Evolutionary conservation across 805 yeast genomes (phyloP).

Genomic region (Priceomyces fermenticarens): DNA sequence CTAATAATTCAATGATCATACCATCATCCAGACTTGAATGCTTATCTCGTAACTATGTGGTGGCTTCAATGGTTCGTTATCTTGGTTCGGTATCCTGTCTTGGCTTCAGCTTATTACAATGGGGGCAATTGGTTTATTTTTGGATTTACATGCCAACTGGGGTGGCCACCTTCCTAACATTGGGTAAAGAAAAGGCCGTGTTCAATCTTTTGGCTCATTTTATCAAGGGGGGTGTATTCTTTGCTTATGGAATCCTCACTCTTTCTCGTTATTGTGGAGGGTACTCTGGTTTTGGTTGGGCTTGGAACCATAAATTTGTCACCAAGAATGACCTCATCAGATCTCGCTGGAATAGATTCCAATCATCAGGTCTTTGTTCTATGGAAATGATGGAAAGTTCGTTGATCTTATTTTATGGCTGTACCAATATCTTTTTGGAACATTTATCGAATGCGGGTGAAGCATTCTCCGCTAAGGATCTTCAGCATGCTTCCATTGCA

Average conservation of each 20-base stretch:
- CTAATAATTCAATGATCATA: constrained; percentile 16
- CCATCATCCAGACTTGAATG: neutral
- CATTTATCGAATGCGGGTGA: constrained; percentile 71
- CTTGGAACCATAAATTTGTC: constrained; percentile 65
- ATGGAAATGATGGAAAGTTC: constrained; percentile 85
- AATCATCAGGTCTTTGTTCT: constrained; percentile 52
- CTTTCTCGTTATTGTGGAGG: constrained; percentile 87
- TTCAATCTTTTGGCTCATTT: constrained; percentile 90
- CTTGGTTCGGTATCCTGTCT: constrained; percentile 26
- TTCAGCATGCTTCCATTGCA: constrained; percentile 35
- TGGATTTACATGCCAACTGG: constrained; percentile 58
- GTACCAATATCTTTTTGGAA: constrained; percentile 86
- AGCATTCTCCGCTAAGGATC: constrained; percentile 66
- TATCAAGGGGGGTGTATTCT: constrained; percentile 92
- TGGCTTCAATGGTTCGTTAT: constrained; percentile 1
- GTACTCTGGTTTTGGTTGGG: constrained; percentile 73
- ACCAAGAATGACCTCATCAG: constrained; percentile 23
- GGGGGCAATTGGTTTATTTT: constrained; percentile 62
- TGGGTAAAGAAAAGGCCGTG: constrained; percentile 66
- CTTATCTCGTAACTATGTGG: neutral
- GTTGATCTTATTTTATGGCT: constrained; percentile 82
- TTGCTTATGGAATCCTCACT: constrained; percentile 71
- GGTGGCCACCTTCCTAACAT: constrained; percentile 60
- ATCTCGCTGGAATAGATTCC: constrained; percentile 33
- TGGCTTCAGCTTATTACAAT: constrained; percentile 51